Conservation (phyloP, 2,329 filamentous ascomycete species). For the Simplicillium sp. region DNA sequence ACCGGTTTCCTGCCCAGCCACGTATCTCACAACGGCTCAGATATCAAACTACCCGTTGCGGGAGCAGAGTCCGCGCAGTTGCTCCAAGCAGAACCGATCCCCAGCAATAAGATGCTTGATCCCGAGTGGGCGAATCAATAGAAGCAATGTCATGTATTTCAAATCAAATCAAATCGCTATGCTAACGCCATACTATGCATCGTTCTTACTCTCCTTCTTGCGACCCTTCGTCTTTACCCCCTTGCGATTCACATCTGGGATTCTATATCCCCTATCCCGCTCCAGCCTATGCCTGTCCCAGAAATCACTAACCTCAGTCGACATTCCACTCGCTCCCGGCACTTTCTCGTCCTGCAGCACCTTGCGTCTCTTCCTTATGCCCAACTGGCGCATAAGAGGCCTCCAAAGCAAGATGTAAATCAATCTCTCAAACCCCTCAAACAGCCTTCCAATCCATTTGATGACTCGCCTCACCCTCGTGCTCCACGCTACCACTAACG, state of each 20-base stretch:
- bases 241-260: conserved; percentile 27
- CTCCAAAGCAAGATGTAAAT: conserved; percentile 13
- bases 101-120: conserved; percentile 16
- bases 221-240: conserved; percentile 3
- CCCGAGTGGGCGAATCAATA: not conserved
- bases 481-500: conserved; percentile 48
- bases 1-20: conserved; percentile 44
- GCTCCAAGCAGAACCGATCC: conserved; percentile 6
- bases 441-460: conserved; percentile 12
- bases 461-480: conserved; percentile 27
- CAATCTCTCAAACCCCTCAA: conserved; percentile 9
- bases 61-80: conserved; percentile 6
- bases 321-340: conserved; percentile 10
- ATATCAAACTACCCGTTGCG: conserved; percentile 7
- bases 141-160: not conserved
- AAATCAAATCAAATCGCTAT: not conserved
- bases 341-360: conserved; percentile 9
- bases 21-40: conserved; percentile 40
- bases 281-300: conserved; percentile 29
- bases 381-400: conserved; percentile 9
- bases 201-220: conserved; percentile 4
- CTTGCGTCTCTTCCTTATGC: conserved; percentile 1
- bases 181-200: not conserved
- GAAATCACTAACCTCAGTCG: conserved; percentile 28
- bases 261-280: conserved; percentile 27